phyloP scores from a whole-genome alignment of 257 asterid genomes.

The Misopates orontium region DNA sequence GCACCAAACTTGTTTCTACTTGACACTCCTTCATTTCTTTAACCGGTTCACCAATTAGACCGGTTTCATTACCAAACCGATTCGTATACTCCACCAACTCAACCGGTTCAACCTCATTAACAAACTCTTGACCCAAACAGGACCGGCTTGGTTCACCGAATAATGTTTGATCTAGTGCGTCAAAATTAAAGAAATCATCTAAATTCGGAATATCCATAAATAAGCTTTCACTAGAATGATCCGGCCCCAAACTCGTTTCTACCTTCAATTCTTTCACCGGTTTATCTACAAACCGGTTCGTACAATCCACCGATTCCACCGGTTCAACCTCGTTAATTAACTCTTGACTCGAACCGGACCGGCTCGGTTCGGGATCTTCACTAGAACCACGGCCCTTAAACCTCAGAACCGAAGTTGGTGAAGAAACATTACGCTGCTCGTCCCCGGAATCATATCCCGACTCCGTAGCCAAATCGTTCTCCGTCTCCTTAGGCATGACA shows the following conservation, averaged over 20 bases:
- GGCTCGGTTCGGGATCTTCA: constrained; percentile 38
- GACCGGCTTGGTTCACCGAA: constrained; percentile 36
- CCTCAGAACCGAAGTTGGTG: constrained; percentile 64
- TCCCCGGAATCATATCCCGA: constrained; percentile 65
- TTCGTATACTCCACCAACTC: constrained; percentile 6
- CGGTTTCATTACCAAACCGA: constrained; percentile 12
- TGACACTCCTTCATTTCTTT: constrained; percentile 7
- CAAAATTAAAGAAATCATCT: constrained; percentile 49
- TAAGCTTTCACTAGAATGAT: constrained; percentile 47
- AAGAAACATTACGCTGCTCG: constrained; percentile 40
- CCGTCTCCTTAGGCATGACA: constrained; percentile 6
- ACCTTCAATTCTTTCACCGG: constrained; percentile 31
- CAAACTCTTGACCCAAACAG: constrained; percentile 16
- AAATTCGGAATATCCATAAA: constrained; percentile 59
- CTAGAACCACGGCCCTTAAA: constrained; percentile 44
- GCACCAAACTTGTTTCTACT: not conserved
- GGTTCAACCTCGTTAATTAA: constrained; percentile 15
- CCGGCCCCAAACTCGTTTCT: constrained; percentile 47
- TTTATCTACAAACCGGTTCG: constrained; percentile 7
- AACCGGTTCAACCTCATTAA: constrained; percentile 5
- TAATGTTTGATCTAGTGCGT: no score
- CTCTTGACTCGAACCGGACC: constrained; percentile 25
- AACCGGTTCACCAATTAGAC: not conserved
- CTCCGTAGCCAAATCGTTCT: constrained; percentile 22
- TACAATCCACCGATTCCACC: not conserved